Evolutionary conservation across 768 basidiomycete species (phyloP), one percentile per base, ranked within the genome.

Genomic region (Boletus bicolor): DNA sequence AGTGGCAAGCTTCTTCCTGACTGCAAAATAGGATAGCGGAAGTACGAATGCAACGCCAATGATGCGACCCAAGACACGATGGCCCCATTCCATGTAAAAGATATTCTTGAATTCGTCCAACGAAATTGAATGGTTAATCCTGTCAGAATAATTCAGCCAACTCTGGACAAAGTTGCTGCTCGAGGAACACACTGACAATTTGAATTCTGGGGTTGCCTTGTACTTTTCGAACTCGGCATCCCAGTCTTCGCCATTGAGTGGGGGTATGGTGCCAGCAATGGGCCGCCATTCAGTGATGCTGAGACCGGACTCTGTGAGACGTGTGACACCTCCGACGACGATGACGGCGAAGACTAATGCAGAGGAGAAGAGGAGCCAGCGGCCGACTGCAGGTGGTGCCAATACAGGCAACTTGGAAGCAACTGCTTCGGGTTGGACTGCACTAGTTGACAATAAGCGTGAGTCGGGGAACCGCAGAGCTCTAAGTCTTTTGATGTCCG

Each of bases 201-300:
- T 91, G 73, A 93, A 98, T 74, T 99, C 97, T 1, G 97, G 97
- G 2, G 95, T 97, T 15, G 79, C 79, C 72, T 87, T 91, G 78
- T 99, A 95, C 75, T 98, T 98, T 36, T 86, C 82, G 69, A 98
- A 98, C 68, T 98, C 96, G 26, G 73, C 76, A 58, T 83, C 77
- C 97, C 97, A 99, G 47, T 91, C 84, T 8, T 76, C 82, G 24
- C 78, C 71, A 1, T 83, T 82, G 37, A 93, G 72, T 0, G 97
- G 97, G 17, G 95, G 95, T 17, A 94, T 68, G 48, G 92, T 76
- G 15, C 97, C 97, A 26, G 91, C 87, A 51, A 98, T 84, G 12
- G 96, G 94, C 49, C 82, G 81, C 97, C 97, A 99, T 79, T 99
- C 97, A 24, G 94, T 97, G 70, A 99, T 99, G 69, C 93, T 95